Base-by-base conservation (phyloP, 176 grass and related monocot species). In the Zoysia pacifica region DNA sequence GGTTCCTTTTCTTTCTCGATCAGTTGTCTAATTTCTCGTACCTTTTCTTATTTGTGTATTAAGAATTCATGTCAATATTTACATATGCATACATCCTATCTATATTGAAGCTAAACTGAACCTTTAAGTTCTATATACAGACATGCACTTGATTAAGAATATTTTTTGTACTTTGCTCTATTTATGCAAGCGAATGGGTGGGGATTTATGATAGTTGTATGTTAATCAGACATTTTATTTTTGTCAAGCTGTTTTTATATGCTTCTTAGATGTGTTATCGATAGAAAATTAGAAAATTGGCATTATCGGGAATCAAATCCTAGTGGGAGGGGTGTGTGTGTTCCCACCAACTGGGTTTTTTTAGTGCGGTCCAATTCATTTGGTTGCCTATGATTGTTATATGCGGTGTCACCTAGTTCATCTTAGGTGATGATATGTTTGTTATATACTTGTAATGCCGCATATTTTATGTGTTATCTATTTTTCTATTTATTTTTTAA, bases 1-100 rank as follows among this genome's bases (percentile, higher is more conserved):
- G 82, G 77, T 89, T 89, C 78, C 82, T 89, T 89, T 89, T 89
- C 87, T 84, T 65, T 80, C 73, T 85, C 18, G 65, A 37, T 85
- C 81, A 85, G 19, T 85, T 85, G 59, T 85, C 44, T 51, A 81
- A 72, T 76, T 65, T 13, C 42, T 44, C 77, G 49, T 70, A 65
- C 58, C 37, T 80, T 84, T 71, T 55, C 67, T 48, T 85, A 16
- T 52, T 41, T 19, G 66, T 6, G 77, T 80, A 40, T 55, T 65
- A 81, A 64, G 56, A 43, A 19, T 78, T 63, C 41, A 58, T 76
- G 37, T 14, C 35, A 50, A 42, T 16, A 67, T 74, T 16, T 80
- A 8, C 5, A 50, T 9, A 39, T 62, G 20, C 50, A 72, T 73
- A 58, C 12, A n/a, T 74, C 37, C 40, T 50, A 61, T 5, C 78